A percentile compares a stretch with the other conserved stretches of the same genome.
Conservation (phyloP, 768 basidiomycete species). For the Heimioporus sp. region DNA sequence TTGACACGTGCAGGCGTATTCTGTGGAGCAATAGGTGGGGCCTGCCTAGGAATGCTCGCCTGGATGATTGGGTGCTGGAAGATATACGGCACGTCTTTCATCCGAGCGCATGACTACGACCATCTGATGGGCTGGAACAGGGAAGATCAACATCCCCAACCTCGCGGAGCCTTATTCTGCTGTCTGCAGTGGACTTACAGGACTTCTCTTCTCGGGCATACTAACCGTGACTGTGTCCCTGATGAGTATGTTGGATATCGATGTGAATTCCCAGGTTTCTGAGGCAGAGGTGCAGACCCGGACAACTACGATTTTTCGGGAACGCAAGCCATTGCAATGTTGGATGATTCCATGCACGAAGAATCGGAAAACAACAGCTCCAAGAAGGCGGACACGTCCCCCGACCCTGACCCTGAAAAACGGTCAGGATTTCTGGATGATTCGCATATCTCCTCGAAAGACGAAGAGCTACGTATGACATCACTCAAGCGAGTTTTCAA, state of each 20-base stretch:
- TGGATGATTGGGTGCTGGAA: conserved; percentile 55
- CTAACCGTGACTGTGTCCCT: conserved; percentile 36
- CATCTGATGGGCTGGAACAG: conserved; percentile 13
- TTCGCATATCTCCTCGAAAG: neutral
- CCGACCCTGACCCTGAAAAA: conserved; percentile 19
- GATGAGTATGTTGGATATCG: conserved; percentile 24
- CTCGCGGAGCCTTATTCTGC: conserved; percentile 40
- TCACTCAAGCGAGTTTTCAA: conserved; percentile 30
- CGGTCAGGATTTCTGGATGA: neutral
- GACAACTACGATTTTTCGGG: conserved; percentile 38
- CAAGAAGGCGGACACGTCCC: neutral
- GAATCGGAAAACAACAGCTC: neutral
- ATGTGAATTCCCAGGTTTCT: neutral
- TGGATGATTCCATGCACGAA: conserved; percentile 17
- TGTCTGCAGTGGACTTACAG: conserved; percentile 38
- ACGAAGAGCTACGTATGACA: conserved; percentile 8
- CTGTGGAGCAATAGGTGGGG: conserved; percentile 40
- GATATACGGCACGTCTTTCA: conserved; percentile 36
- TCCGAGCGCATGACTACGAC: no score
- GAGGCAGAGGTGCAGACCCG: conserved; percentile 22
- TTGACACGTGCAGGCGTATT: conserved; percentile 40
- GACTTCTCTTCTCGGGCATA: conserved; percentile 37
- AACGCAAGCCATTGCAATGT: conserved; percentile 34
- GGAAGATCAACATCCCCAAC: conserved; percentile 35
- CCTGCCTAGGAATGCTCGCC: conserved; percentile 42